Percentiles rank a stretch among this genome's conserved stretches.
Conservation (phyloP, 129 eudicot genomes). For the Centaurea solstitialis region DNA sequence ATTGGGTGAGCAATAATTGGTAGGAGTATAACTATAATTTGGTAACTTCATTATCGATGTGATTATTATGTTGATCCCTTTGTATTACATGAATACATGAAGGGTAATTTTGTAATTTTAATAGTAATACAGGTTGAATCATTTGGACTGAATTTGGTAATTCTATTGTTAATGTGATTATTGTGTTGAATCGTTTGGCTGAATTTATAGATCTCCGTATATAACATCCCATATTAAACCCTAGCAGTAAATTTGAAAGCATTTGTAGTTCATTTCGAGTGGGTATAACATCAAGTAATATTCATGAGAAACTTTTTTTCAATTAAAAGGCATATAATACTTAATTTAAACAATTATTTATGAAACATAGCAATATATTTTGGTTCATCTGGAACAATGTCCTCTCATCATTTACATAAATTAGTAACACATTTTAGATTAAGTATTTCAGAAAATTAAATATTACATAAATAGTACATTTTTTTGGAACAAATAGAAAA, state of each 20-base stretch:
- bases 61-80: conserved; percentile 69
- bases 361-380: background rate
- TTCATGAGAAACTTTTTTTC: background rate
- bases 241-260: background rate
- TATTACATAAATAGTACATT: background rate
- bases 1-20: background rate
- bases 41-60: background rate
- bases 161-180: no score
- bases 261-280: background rate
- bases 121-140: background rate
- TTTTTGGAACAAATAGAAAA: background rate
- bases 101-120: background rate
- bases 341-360: background rate
- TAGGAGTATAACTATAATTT: background rate
- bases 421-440: background rate
- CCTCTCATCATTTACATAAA: background rate
- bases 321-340: background rate
- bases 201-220: background rate
- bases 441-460: background rate
- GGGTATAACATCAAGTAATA: background rate
- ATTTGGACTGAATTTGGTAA: background rate
- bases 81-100: conserved; percentile 41
- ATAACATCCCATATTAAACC: background rate
- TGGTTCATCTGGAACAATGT: background rate
- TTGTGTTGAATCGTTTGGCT: background rate